Base-by-base conservation (phyloP, 2,329 filamentous ascomycete species). In the Fusarium subtropicale region DNA sequence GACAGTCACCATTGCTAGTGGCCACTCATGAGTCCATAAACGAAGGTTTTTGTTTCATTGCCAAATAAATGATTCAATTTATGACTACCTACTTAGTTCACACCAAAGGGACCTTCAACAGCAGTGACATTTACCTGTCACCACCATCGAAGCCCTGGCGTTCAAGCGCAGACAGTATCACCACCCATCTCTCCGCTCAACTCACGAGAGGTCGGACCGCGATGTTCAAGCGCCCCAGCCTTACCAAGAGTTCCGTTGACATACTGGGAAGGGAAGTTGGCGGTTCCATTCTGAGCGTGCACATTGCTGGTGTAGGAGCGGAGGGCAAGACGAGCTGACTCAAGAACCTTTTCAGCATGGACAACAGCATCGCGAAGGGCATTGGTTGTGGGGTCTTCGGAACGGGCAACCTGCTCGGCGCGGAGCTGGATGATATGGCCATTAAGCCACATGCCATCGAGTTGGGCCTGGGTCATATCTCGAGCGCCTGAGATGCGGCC, bases 401-500 rank as follows among this genome's bases (percentile, higher is more conserved):
- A 60, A 46, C 62, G 56, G 50, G 59, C 52, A 59, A 46, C 41
- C 42, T 75, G 74, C 65, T 87, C 83, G 45, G 84, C 82, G 12
- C 88, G 80, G 51, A 90, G 79, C 68, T 85, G 79, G 68, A 82
- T 82, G 68, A 91, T 89, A 79, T 90, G 88, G 13, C 81, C 82
- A 76, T 88, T 90, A 41, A 91, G 80, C 84, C 86, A 92, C 64
- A 87, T 81, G 39, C 87, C 85, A 41, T 84, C 79, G 66, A 92
- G 80, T 71, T 87, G 83, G 42, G 80, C 77, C 15, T 77, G 69
- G 7, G 79, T 73, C 86, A 92, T 90, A 73, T 88, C 83, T 72
- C 82, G 84, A 15, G 91, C 91, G 18, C 91, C 91, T 44, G 80
- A 78, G 67, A 93, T 91, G 67, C 78, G 82, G 18, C 90, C 89